These are phyloP conservation scores for Fusarium continuum DNA, from an alignment of 2,329 filamentous ascomycete genomes.

Conservation along the genomic window DNA sequence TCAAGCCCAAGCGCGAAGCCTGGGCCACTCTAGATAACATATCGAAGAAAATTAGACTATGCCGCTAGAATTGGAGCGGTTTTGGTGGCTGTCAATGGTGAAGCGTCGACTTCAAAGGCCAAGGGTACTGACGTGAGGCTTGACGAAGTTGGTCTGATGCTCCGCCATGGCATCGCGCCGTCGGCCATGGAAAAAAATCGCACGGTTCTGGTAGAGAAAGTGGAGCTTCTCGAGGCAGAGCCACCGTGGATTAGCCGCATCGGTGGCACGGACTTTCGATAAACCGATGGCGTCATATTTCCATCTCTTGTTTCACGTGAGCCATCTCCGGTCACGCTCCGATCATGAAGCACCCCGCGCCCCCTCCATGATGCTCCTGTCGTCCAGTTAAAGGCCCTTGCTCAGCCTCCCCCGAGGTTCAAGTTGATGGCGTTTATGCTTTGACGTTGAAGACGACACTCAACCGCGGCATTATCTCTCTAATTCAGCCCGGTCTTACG, in stretches of 20 bases:
- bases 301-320: not conserved
- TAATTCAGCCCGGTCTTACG: not conserved
- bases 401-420: not conserved
- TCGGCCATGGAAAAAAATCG: constrained; percentile 41
- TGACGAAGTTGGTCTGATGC: constrained; percentile 42
- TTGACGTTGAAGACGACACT: not conserved
- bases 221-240: constrained; percentile 7
- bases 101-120: constrained; percentile 35
- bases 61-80: not conserved
- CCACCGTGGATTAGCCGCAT: constrained; percentile 35
- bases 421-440: not conserved
- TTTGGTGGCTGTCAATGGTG: constrained; percentile 20
- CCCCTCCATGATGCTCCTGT: constrained; percentile 11
- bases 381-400: not conserved
- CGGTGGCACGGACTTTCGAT: constrained; percentile 28
- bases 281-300: constrained; percentile 39
- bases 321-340: constrained; percentile 8
- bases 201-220: constrained; percentile 23
- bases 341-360: constrained; percentile 17
- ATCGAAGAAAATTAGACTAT: constrained; percentile 33
- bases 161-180: constrained; percentile 43
- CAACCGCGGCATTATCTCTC: not conserved
- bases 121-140: constrained; percentile 19
- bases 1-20: constrained; percentile 48
- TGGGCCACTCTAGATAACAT: constrained; percentile 54